A percentile compares a stretch with the other conserved stretches of the same genome.
Conservation (phyloP, 768 basidiomycete species). For the Tulasnella sp. region DNA sequence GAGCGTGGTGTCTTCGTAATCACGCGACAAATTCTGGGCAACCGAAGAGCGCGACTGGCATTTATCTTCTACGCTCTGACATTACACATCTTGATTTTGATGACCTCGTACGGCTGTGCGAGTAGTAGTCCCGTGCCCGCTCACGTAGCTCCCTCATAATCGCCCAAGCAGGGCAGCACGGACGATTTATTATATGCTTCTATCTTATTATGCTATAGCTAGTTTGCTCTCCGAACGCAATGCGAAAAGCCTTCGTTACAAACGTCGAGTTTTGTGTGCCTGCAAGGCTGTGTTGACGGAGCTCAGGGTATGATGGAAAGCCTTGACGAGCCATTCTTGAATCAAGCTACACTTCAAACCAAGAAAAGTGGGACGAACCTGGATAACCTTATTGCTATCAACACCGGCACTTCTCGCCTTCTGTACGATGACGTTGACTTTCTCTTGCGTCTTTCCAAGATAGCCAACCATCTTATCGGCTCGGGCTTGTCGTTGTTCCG, state of each 20-base stretch:
- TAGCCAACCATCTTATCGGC: slow-evolving; percentile 86
- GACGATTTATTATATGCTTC: slow-evolving; percentile 13
- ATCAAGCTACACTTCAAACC: not conserved
- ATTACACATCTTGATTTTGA: slow-evolving; percentile 77
- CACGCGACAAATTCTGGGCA: slow-evolving; percentile 81
- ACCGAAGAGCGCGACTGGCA: slow-evolving; percentile 80
- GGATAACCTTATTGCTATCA: slow-evolving; percentile 59
- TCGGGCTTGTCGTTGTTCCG: slow-evolving; percentile 68
- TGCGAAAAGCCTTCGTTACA: not conserved
- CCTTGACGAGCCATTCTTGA: slow-evolving; percentile 42
- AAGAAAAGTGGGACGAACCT: slow-evolving; percentile 46
- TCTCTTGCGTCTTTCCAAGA: slow-evolving; percentile 71
- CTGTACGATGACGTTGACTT: slow-evolving; percentile 71
- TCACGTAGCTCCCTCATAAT: slow-evolving; percentile 16
- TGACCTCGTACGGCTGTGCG: slow-evolving; percentile 68
- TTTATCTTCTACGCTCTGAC: slow-evolving; percentile 84
- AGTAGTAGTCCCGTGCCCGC: slow-evolving; percentile 14
- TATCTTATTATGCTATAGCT: slow-evolving; percentile 24
- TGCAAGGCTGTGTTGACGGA: slow-evolving; percentile 67
- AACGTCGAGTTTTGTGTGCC: not conserved
- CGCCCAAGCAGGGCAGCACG: not conserved
- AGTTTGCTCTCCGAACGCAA: not conserved
- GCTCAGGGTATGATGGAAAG: slow-evolving; percentile 67
- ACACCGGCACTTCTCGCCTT: slow-evolving; percentile 56
- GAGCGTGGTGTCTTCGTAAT: slow-evolving; percentile 83